phyloP scores from a whole-genome alignment of 306 rosid species.

The Coriaria nepalensis region DNA sequence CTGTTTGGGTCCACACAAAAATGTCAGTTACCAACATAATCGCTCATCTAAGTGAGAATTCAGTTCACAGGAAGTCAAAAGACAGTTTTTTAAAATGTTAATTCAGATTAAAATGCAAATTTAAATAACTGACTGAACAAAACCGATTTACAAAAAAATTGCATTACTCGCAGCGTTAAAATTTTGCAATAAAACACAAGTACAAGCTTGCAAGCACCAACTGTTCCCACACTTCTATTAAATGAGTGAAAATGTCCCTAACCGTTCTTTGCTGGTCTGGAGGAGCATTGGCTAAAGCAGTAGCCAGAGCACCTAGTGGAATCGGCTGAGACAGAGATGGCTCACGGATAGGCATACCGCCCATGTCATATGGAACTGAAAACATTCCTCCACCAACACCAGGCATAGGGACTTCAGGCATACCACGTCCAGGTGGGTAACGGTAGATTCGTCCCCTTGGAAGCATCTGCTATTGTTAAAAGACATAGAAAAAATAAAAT shows the following conservation, averaged over 20 bases:
- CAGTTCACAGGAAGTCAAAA: too few species aligned
- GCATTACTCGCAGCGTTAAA: too few species aligned
- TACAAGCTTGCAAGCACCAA: too few species aligned
- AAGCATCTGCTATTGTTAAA: constrained; percentile 15
- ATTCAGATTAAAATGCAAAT: too few species aligned
- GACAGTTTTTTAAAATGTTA: too few species aligned
- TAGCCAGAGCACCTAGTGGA: constrained; percentile 23
- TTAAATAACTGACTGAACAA: too few species aligned
- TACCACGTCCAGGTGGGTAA: constrained; percentile 20
- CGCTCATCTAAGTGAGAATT: too few species aligned
- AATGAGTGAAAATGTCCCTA: not conserved
- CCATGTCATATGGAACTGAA: constrained; percentile 26
- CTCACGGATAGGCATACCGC: constrained; percentile 24
- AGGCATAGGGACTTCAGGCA: constrained; percentile 20
- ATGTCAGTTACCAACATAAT: too few species aligned
- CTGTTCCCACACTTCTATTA: too few species aligned
- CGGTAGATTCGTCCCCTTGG: constrained; percentile 29
- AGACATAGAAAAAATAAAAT: not conserved
- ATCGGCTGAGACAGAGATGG: constrained; percentile 19
- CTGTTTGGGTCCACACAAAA: too few species aligned
- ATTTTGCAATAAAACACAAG: too few species aligned
- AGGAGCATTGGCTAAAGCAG: constrained; percentile 23
- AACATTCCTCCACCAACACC: constrained; percentile 30
- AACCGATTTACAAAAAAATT: too few species aligned
- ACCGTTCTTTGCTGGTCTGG: constrained; percentile 30